Conservation (phyloP, 2,329 filamentous ascomycete species). For the Ceratocystis harringtonii region DNA sequence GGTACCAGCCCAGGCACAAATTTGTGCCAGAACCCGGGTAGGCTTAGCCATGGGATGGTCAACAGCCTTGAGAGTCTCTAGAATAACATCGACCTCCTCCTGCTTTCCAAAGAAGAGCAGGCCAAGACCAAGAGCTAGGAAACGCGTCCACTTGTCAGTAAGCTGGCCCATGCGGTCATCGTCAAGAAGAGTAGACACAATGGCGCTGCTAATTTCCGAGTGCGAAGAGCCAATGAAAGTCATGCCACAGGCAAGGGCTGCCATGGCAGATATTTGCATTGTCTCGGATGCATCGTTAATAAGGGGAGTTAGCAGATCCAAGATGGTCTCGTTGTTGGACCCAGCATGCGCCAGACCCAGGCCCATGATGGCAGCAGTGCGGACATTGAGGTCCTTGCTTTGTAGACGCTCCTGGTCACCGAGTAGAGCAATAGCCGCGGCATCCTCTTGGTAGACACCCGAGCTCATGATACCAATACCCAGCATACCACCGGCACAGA, state of each 20-base stretch:
- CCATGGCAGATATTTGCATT: conserved; percentile 95
- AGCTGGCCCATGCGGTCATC: conserved; percentile 81
- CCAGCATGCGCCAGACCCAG: conserved; percentile 89
- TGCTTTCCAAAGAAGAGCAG: conserved; percentile 92
- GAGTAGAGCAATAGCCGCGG: conserved; percentile 77
- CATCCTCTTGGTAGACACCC: conserved; percentile 74
- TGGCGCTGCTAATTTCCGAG: conserved; percentile 77
- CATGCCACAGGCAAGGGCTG: conserved; percentile 75
- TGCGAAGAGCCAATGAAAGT: conserved; percentile 89
- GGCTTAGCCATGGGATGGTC: conserved; percentile 95
- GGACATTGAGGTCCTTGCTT: conserved; percentile 60
- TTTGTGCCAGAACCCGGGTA: conserved; percentile 85
- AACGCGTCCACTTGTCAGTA: conserved; percentile 96
- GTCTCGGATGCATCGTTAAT: conserved; percentile 70
- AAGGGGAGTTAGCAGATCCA: conserved; percentile 73
- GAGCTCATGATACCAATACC: conserved; percentile 94
- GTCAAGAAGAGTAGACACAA: conserved; percentile 83
- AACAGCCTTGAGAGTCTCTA: conserved; percentile 92
- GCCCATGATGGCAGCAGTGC: conserved; percentile 85
- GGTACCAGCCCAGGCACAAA: conserved; percentile 95
- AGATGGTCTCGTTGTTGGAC: conserved; percentile 77
- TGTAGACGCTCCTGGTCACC: conserved; percentile 67
- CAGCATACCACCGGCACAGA: conserved; percentile 81
- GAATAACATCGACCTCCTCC: conserved; percentile 95
- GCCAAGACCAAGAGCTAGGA: conserved; percentile 85